Evolutionary conservation across 2,329 filamentous ascomycete species (phyloP).

Genomic region (Cytospora schulzeri): DNA sequence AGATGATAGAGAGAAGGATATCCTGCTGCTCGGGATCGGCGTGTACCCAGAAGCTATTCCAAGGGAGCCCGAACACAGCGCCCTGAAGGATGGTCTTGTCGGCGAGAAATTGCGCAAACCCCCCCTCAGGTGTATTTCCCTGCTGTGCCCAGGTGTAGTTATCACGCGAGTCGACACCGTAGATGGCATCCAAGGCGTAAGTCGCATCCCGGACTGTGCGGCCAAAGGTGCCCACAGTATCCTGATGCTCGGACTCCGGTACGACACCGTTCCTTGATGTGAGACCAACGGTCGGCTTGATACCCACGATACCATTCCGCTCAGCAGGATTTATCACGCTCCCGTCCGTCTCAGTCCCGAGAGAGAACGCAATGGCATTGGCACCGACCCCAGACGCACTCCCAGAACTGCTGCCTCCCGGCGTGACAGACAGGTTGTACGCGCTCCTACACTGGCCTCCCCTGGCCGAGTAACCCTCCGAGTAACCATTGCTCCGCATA

Average conservation of each 20-base stretch:
- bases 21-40: constrained; percentile 58
- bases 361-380: constrained; percentile 57
- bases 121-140: constrained; percentile 54
- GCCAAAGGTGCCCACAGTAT: constrained; percentile 69
- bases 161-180: constrained; percentile 63
- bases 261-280: constrained; percentile 67
- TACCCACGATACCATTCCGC: constrained; percentile 59
- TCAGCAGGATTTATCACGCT: constrained; percentile 65
- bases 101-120: constrained; percentile 60
- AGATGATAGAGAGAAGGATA: constrained; percentile 53
- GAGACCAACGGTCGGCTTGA: constrained; percentile 65
- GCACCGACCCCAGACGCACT: constrained; percentile 64
- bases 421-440: constrained; percentile 69
- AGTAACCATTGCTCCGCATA: constrained; percentile 69
- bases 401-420: constrained; percentile 70
- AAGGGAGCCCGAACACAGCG: constrained; percentile 70
- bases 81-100: constrained; percentile 56
- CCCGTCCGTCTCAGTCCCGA: constrained; percentile 77
- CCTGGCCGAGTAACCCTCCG: constrained; percentile 63
- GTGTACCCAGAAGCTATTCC: constrained; percentile 70
- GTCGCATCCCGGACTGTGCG: constrained; percentile 70
- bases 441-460: constrained; percentile 66
- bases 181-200: constrained; percentile 68
- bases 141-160: constrained; percentile 65
- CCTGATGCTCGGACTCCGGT: constrained; percentile 68